Base-by-base conservation (phyloP, 1,284 basidiomycete species). In the Vanrija humicola region DNA sequence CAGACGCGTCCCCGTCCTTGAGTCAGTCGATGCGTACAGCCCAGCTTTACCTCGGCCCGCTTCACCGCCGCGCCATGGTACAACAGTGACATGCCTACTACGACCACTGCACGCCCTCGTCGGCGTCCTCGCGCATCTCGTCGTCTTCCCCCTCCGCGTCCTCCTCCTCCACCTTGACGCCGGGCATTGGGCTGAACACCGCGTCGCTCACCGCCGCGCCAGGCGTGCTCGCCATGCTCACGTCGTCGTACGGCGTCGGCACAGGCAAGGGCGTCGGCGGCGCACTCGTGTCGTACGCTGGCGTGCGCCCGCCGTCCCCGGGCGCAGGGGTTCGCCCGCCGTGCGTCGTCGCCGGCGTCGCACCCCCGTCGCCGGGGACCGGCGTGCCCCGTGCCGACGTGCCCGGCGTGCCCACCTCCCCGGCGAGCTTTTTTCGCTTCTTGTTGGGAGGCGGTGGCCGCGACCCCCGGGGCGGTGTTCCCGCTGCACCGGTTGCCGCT, bases 351-450 rank as follows among this genome's bases (percentile, higher is more conserved):
- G 47, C 38, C 26, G 48, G 29, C 12, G 23, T 39, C 21, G 9
- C 21, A 15, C 26, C 43, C 5, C 29, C 34, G 34, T 42, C 23
- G 15, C 42, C 40, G 12, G 21, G 18, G 19, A n/a, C 10, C 15
- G 34, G 50, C 23, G 43, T 38, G 4, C 44, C 44, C 26, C 25
- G 38, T 23, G 38, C 44, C 38, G 44, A 38, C n/a, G 50, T 52
- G 25, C 15, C 48, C 26, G 39, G 39, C 38, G 38, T 42, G 34
- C 34, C 34, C 4, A 34, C 14, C 9, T 34, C 34, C 9, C 34
- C 34, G 9, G 34, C 12, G 7, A 19, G 29, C 50, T 46, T 52
- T 29, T 52, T 52, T 14, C 44, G 43, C 50, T 42, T 40, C 50
- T 40, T 39, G 42, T 40, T 38, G n/a, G 19, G 21, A 23, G 21